Evolutionary conservation across 768 basidiomycete species (phyloP).

Genomic region (Leccinum barrowsii): DNA sequence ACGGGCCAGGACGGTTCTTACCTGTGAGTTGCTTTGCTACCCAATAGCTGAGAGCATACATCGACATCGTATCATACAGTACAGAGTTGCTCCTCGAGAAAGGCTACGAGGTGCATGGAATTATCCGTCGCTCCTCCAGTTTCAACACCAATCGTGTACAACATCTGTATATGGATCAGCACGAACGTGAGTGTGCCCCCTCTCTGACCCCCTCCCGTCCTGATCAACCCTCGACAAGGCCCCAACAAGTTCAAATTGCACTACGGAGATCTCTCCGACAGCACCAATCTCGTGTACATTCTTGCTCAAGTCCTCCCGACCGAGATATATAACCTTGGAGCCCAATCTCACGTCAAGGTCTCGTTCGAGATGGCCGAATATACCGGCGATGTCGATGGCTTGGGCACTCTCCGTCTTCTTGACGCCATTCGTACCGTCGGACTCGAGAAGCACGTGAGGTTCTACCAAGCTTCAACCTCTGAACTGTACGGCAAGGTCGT

Average conservation of each 20-base stretch:
- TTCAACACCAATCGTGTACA: conserved; percentile 97
- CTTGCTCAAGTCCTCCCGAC: conserved; percentile 92
- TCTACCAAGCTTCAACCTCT: conserved; percentile 97
- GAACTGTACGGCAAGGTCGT: conserved; percentile 97
- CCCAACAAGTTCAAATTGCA: conserved; percentile 80
- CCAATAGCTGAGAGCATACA: neutral
- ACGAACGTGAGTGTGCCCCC: conserved; percentile 63
- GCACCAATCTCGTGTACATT: conserved; percentile 95
- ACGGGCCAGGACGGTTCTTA: conserved; percentile 97
- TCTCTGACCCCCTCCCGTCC: neutral
- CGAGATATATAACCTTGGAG: conserved; percentile 97
- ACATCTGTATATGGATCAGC: conserved; percentile 90
- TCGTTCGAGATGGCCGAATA: conserved; percentile 99
- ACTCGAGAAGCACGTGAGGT: conserved; percentile 86
- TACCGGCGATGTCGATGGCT: conserved; percentile 94
- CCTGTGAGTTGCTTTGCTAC: conserved; percentile 51
- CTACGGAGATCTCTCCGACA: conserved; percentile 92
- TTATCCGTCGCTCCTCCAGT: conserved; percentile 95
- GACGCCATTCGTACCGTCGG: conserved; percentile 96
- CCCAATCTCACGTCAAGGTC: conserved; percentile 98
- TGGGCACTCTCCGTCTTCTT: conserved; percentile 92
- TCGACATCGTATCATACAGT: conserved; percentile 36
- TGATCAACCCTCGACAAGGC: conserved; percentile 35
- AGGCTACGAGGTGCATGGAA: conserved; percentile 91
- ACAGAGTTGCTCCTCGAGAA: conserved; percentile 82